phyloP scores from a whole-genome alignment of 1,139 yeast genomes.

The Hyphopichia wangnamkhiaoensis region DNA sequence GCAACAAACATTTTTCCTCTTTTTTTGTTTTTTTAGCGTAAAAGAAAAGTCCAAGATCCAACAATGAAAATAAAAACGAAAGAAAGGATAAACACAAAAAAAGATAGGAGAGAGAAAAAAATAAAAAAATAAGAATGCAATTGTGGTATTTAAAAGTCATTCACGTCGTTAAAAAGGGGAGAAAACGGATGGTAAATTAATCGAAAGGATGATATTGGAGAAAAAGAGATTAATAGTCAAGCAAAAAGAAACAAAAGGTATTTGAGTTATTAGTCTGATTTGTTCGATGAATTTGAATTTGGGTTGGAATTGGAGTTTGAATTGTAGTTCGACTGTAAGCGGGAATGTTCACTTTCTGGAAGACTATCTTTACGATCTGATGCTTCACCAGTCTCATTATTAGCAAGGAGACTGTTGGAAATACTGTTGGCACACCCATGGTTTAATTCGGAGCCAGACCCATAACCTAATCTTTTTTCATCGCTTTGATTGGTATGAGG shows the following conservation, averaged over 20 bases:
- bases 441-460: background rate
- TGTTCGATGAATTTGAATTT: background rate
- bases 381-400: background rate
- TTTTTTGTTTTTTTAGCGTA: no score
- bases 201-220: no score
- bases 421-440: background rate
- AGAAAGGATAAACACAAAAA: background rate
- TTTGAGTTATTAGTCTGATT: background rate
- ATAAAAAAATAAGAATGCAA: background rate
- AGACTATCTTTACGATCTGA: background rate
- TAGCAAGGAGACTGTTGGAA: background rate
- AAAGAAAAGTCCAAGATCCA: no score
- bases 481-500: constrained; percentile 25
- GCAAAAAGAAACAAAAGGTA: background rate
- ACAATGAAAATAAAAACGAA: background rate
- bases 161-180: background rate
- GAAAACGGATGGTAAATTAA: no score
- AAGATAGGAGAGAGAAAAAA: background rate
- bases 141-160: background rate
- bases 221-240: background rate
- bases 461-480: constrained; percentile 15
- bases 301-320: background rate
- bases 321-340: background rate
- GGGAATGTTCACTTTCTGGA: background rate
- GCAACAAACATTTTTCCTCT: no score